Percentiles rank a stretch among this genome's conserved stretches.
Evolutionary conservation across 306 rosid genomes (phyloP).

Genomic region (Lagenaria siceraria): DNA sequence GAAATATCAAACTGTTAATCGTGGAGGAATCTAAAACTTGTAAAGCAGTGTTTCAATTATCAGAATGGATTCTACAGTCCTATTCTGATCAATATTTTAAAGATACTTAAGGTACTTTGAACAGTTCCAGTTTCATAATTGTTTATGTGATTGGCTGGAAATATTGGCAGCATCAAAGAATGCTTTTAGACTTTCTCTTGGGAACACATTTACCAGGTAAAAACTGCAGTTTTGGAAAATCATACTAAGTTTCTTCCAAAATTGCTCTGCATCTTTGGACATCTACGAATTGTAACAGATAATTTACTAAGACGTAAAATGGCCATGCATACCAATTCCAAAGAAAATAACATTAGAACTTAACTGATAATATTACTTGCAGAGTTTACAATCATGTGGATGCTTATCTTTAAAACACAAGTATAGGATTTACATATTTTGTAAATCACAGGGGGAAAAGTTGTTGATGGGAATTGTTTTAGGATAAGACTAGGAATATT

Average conservation of each 20-base stretch:
- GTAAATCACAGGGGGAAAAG: neutral
- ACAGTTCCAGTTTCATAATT: neutral
- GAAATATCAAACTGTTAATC: neutral
- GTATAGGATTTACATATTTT: neutral
- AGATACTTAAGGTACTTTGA: neutral
- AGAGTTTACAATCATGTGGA: neutral
- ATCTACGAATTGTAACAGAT: neutral
- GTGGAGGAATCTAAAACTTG: neutral
- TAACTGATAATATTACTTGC: neutral
- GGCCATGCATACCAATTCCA: neutral
- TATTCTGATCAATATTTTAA: neutral
- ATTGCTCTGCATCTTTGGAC: neutral
- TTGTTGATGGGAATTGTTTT: neutral
- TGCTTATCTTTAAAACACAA: neutral
- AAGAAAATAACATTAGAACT: neutral
- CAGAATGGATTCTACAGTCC: neutral
- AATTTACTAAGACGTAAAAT: neutral
- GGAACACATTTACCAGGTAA: neutral
- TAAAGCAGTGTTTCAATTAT: no score
- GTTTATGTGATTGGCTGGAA: neutral
- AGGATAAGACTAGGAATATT: no score
- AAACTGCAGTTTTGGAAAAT: neutral
- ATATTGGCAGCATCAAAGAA: neutral
- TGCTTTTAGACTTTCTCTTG: neutral
- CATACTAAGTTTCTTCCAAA: neutral